Evolutionary conservation across 306 rosid species (phyloP).

Genomic region (Pyrus betulifolia): DNA sequence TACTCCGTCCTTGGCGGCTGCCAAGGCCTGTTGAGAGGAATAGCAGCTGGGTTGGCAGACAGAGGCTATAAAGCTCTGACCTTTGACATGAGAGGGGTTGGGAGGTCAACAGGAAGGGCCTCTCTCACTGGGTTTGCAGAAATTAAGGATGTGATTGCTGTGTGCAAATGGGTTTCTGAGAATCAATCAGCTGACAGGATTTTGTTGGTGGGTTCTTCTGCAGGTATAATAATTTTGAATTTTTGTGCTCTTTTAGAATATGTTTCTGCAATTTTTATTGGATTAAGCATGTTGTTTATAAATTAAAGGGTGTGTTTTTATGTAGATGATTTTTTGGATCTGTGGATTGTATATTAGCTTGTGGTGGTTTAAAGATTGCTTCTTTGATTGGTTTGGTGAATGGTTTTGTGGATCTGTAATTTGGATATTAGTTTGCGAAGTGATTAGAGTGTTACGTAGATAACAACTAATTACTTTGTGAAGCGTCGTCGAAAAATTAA

Average conservation of each 20-base stretch:
- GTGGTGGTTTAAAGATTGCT: constrained; percentile 2
- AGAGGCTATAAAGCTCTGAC: constrained; percentile 40
- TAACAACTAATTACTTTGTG: background rate
- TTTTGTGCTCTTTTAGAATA: background rate
- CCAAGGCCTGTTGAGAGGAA: constrained; percentile 79
- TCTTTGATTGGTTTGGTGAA: constrained; percentile 11
- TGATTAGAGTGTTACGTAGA: background rate
- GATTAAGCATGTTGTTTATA: too few relatives aligned
- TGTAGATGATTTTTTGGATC: constrained; percentile 23
- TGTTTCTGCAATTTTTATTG: background rate
- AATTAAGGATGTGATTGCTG: constrained; percentile 40
- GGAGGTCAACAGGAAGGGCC: constrained; percentile 63
- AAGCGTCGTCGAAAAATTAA: background rate
- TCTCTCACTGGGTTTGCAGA: constrained; percentile 45
- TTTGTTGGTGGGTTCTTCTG: constrained; percentile 84
- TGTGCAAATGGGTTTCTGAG: constrained; percentile 52
- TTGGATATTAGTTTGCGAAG: background rate
- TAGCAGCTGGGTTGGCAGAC: constrained; percentile 60
- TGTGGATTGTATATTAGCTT: background rate
- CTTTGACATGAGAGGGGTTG: constrained; percentile 54
- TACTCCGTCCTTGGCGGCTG: constrained; percentile 77
- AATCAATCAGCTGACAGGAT: constrained; percentile 30
- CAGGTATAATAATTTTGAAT: constrained; percentile 38
- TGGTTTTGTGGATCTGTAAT: constrained; percentile 20
- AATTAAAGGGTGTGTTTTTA: background rate